Evolutionary conservation across 139 green algal genomes (phyloP).

Genomic region (Micromonas commoda): DNA sequence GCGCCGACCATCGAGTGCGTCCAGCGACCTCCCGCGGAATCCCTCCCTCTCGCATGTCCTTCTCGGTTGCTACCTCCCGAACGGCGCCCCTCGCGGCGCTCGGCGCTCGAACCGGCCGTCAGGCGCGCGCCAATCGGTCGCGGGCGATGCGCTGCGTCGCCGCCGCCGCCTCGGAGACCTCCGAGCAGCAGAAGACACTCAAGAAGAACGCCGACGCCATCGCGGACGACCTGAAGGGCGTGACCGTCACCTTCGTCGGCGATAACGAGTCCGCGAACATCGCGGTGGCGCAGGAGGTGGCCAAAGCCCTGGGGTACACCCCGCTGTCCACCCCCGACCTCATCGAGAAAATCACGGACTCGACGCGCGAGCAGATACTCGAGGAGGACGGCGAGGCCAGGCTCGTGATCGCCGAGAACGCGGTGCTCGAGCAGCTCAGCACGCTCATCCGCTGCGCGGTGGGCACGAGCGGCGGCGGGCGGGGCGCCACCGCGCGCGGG

Average conservation of each 20-base stretch:
- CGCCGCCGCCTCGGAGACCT: too few species aligned
- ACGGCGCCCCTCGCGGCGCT: too few species aligned
- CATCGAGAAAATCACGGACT: background rate
- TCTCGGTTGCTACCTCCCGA: too few species aligned
- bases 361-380: background rate
- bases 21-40: too few species aligned
- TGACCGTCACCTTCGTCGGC: constrained; percentile 9
- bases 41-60: too few species aligned
- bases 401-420: constrained; percentile 11
- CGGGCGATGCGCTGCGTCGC: too few species aligned
- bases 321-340: background rate
- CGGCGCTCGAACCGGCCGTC: too few species aligned
- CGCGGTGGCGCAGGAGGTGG: background rate
- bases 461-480: background rate
- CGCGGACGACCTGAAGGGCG: background rate
- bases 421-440: constrained; percentile 11
- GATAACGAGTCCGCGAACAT: constrained; percentile 10
- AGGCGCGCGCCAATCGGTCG: too few species aligned
- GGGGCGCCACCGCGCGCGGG: background rate
- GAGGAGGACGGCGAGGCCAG: background rate
- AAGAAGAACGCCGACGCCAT: background rate
- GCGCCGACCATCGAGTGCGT: too few species aligned
- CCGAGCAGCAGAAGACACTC: background rate
- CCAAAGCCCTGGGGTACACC: background rate
- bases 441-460: background rate